Conservation (phyloP, 108 stramenopile species). For the Nitzschia sp. region DNA sequence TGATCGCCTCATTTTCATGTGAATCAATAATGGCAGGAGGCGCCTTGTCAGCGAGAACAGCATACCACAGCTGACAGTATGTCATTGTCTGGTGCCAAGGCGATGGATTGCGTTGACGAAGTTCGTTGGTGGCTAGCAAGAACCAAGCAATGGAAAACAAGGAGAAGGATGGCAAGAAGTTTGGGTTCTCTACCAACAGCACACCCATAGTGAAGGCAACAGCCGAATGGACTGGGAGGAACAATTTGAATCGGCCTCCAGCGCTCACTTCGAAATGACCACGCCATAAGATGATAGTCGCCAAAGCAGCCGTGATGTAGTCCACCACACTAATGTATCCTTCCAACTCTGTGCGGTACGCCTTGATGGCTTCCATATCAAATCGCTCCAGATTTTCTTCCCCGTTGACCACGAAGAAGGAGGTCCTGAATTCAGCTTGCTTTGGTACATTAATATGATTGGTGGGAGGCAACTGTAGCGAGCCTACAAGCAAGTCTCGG, state of each 20-base stretch:
- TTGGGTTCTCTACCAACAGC: slow-evolving; percentile 46
- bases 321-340: slow-evolving; percentile 30
- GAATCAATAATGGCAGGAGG: slow-evolving; percentile 15
- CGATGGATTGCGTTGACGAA: slow-evolving; percentile 22
- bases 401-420: slow-evolving; percentile 48
- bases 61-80: slow-evolving; percentile 22
- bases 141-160: slow-evolving; percentile 49
- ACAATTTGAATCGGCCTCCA: slow-evolving; percentile 17
- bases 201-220: slow-evolving; percentile 49
- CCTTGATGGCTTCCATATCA: slow-evolving; percentile 24
- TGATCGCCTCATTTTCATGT: slow-evolving; percentile 31
- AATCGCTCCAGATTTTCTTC: slow-evolving; percentile 41
- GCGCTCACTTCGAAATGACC: slow-evolving; percentile 10
- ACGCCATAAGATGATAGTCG: slow-evolving; percentile 55
- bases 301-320: slow-evolving; percentile 36
- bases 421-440: slow-evolving; percentile 45
- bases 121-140: slow-evolving; percentile 32
- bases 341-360: slow-evolving; percentile 32
- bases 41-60: slow-evolving; percentile 13
- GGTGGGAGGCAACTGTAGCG: slow-evolving; percentile 31
- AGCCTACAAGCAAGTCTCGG: slow-evolving; percentile 28
- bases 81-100: slow-evolving; percentile 26
- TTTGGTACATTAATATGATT: slow-evolving; percentile 50
- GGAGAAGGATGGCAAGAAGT: slow-evolving; percentile 52
- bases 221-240: slow-evolving; percentile 49